Evolutionary conservation across 768 basidiomycete genomes (phyloP).

Genomic region (Agrocybe praecox): DNA sequence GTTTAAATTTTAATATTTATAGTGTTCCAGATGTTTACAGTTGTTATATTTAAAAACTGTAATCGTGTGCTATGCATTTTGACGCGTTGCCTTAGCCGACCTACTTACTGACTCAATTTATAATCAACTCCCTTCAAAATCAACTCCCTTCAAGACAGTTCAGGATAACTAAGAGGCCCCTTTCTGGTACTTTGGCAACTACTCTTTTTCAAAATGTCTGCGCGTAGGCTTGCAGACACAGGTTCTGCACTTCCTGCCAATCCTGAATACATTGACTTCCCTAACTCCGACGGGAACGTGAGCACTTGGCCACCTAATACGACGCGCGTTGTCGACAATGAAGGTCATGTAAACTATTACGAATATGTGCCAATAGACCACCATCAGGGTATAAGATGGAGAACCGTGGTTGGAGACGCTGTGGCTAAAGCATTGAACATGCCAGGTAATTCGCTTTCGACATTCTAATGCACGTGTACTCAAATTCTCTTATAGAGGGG

Average conservation of each 20-base stretch:
- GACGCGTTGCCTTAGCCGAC: not conserved
- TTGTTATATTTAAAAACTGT: constrained; percentile 1
- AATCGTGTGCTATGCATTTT: not conserved
- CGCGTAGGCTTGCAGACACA: constrained; percentile 28
- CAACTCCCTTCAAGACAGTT: too few relatives aligned
- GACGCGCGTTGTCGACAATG: constrained; percentile 49
- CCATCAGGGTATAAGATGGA: constrained; percentile 59
- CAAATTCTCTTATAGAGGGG: constrained; percentile 38
- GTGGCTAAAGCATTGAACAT: constrained; percentile 44
- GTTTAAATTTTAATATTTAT: not conserved
- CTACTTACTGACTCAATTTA: too few relatives aligned
- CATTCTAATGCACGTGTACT: not conserved
- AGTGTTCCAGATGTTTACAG: not conserved
- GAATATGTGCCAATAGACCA: constrained; percentile 54
- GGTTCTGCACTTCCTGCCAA: constrained; percentile 45
- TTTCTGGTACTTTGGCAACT: not conserved
- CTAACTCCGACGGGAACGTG: constrained; percentile 59
- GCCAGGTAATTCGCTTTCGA: constrained; percentile 42
- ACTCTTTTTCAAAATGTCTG: not conserved
- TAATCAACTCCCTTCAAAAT: too few relatives aligned
- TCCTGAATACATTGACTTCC: constrained; percentile 59
- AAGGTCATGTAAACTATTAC: constrained; percentile 77
- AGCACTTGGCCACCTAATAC: constrained; percentile 61
- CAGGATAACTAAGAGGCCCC: not conserved
- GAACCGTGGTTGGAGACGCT: constrained; percentile 41